Evolutionary conservation across 2,329 filamentous ascomycete genomes (phyloP).

Genomic region (Cladophialophora carrionii): DNA sequence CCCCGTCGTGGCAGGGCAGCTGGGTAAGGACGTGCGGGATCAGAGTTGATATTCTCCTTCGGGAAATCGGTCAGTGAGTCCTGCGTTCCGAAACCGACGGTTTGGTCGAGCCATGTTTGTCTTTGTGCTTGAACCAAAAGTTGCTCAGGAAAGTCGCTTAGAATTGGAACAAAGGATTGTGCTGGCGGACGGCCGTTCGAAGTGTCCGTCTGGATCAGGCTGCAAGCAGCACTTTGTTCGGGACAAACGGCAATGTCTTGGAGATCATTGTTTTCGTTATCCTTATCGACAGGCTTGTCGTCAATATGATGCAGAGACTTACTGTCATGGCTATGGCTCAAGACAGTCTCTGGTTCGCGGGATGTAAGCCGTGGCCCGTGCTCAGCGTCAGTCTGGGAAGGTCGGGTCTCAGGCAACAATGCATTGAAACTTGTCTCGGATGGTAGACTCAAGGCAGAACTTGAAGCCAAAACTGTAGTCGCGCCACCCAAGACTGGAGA

Average conservation of each 20-base stretch:
- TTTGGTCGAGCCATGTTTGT: conserved; percentile 4
- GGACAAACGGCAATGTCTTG: background rate
- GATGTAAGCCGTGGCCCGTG: background rate
- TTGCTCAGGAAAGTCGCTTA: background rate
- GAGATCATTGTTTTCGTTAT: no score
- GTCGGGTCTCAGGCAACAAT: background rate
- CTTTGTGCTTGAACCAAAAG: conserved; percentile 13
- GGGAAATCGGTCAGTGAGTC: background rate
- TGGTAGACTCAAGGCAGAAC: background rate
- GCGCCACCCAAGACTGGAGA: background rate
- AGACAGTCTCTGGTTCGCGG: background rate
- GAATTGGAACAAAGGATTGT: conserved; percentile 11
- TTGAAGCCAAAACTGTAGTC: background rate
- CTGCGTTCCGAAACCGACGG: background rate
- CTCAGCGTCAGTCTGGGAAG: background rate
- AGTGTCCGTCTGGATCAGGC: background rate
- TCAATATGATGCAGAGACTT: background rate
- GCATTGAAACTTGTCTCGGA: background rate
- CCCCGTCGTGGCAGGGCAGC: background rate
- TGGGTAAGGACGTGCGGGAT: background rate
- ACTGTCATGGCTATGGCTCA: background rate
- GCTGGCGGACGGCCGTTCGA: background rate
- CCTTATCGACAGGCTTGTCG: background rate
- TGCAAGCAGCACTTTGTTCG: conserved; percentile 3
- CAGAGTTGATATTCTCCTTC: background rate